Percentiles rank a stretch among this genome's conserved stretches.
phyloP scores from a whole-genome alignment of 331 rosid species.

The Arachis monticola region DNA sequence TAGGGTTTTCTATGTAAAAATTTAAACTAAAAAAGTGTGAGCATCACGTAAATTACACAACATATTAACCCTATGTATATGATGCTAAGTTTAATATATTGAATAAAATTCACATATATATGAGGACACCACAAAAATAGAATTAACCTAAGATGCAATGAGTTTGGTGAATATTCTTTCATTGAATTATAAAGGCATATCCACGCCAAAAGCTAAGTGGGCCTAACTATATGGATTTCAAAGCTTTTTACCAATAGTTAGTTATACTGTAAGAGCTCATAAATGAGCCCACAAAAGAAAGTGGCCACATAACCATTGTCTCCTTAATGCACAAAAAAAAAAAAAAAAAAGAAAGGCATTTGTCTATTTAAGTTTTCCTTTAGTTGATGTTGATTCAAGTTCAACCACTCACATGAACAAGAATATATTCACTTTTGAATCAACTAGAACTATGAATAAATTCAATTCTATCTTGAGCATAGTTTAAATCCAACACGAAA shows the following conservation, averaged over 20 bases:
- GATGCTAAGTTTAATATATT: not conserved
- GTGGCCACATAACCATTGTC: conserved; percentile 2
- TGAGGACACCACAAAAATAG: not conserved
- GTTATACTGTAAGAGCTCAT: not conserved
- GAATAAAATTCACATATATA: not conserved
- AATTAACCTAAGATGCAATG: not conserved
- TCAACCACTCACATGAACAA: not conserved
- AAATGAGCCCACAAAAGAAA: not conserved
- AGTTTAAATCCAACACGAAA: not conserved
- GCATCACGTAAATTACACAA: not conserved
- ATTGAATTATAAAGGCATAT: not conserved
- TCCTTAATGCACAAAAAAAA: too few species aligned
- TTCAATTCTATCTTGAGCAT: conserved; percentile 6
- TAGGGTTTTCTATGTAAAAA: too few species aligned
- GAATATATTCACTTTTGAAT: conserved; percentile 3
- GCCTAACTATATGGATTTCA: not conserved
- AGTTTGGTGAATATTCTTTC: not conserved
- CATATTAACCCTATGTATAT: not conserved
- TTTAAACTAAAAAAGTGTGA: not conserved
- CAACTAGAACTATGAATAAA: not conserved
- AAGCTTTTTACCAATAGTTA: not conserved
- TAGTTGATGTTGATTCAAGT: not conserved
- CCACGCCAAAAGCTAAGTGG: not conserved
- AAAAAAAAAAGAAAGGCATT: not conserved
- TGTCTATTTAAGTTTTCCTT: not conserved